These are phyloP conservation scores for Neurospora intermedia DNA, from an alignment of 495 filamentous ascomycete species.

Conservation along the genomic window DNA sequence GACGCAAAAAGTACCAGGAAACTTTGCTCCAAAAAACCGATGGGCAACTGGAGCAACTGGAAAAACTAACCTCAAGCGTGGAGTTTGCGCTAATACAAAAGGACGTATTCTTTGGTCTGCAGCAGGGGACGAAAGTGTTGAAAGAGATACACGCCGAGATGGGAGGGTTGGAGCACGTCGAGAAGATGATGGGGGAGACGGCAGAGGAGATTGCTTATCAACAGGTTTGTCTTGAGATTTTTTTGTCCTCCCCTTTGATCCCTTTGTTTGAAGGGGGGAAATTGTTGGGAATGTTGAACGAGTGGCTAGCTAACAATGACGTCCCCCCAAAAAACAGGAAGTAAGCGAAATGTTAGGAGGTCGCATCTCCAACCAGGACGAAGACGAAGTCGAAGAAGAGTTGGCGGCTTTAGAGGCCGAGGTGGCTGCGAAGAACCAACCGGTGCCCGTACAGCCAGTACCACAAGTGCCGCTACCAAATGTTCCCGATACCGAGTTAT, in stretches of 20 bases:
- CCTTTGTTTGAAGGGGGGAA: no score
- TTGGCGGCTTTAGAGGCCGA: conserved; percentile 69
- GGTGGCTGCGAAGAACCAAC: conserved; percentile 20
- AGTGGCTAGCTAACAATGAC: background rate
- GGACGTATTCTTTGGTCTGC: conserved; percentile 82
- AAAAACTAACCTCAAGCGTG: conserved; percentile 70
- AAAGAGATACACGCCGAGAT: conserved; percentile 90
- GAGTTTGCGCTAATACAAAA: conserved; percentile 95
- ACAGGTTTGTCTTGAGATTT: conserved; percentile 40
- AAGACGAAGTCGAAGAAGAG: conserved; percentile 96
- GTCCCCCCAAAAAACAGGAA: conserved; percentile 42
- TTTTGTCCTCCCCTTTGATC: background rate
- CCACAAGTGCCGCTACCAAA: conserved; percentile 39
- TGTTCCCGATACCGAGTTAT: conserved; percentile 42
- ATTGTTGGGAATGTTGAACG: background rate
- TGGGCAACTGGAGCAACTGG: conserved; percentile 75
- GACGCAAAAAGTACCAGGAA: conserved; percentile 95
- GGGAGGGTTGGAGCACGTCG: conserved; percentile 86
- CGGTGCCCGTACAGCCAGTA: background rate
- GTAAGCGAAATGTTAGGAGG: conserved; percentile 84
- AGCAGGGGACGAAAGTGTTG: conserved; percentile 83
- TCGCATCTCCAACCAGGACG: conserved; percentile 79
- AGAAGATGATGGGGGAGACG: conserved; percentile 85
- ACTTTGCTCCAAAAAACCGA: conserved; percentile 83
- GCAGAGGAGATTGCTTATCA: conserved; percentile 85